phyloP scores from a whole-genome alignment of 345 rosid species.

The Populus pruinosa region DNA sequence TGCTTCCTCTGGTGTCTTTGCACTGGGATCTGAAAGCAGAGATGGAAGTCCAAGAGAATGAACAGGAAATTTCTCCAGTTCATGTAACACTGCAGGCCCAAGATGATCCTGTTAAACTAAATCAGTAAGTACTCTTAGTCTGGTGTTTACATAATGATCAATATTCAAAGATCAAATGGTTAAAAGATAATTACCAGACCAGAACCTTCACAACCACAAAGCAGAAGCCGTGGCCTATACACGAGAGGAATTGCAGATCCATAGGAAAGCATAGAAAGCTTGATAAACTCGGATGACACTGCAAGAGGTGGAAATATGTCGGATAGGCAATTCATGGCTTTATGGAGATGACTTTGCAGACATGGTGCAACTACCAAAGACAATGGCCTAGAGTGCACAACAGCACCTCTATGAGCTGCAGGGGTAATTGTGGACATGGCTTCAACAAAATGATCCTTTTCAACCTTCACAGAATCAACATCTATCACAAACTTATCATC shows the following conservation, averaged over 20 bases:
- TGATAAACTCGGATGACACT: conserved; percentile 65
- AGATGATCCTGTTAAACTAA: conserved; percentile 93
- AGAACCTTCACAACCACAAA: conserved; percentile 79
- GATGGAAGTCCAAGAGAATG: conserved; percentile 97
- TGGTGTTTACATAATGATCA: conserved; percentile 26
- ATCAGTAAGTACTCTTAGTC: conserved; percentile 68
- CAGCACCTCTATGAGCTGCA: conserved; percentile 97
- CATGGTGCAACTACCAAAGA: conserved; percentile 93
- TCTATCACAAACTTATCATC: conserved; percentile 93
- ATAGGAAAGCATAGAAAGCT: conserved; percentile 89
- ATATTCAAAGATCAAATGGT: conserved; percentile 16
- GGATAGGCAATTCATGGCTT: conserved; percentile 63
- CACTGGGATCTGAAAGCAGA: conserved; percentile 98
- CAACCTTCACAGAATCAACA: conserved; percentile 86
- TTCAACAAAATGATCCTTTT: conserved; percentile 82
- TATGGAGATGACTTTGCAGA: conserved; percentile 73
- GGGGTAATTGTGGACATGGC: conserved; percentile 97
- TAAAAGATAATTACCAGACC: conserved; percentile 79
- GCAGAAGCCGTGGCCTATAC: conserved; percentile 89
- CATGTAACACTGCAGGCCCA: conserved; percentile 96
- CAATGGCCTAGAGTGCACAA: conserved; percentile 93
- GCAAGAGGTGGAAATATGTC: conserved; percentile 74
- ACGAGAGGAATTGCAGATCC: conserved; percentile 93
- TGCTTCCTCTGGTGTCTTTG: conserved; percentile 99
- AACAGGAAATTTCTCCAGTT: conserved; percentile 94